These are phyloP conservation scores for Brasilioporus rufonigricans DNA, from an alignment of 768 basidiomycete genomes.

Conservation along the genomic window DNA sequence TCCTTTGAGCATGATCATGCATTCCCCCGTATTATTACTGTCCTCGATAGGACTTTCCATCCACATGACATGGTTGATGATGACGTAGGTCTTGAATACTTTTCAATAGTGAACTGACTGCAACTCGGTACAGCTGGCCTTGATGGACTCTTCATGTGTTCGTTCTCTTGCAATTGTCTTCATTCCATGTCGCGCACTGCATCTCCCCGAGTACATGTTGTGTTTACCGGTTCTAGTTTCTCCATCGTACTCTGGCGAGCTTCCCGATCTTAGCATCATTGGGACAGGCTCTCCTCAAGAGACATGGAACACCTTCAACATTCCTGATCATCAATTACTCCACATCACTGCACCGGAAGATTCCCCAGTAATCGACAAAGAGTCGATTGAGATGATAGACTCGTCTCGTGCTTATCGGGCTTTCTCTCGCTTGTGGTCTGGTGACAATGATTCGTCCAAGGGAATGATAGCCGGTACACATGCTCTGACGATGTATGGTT, in stretches of 20 bases:
- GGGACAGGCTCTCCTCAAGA: slow-evolving; percentile 29
- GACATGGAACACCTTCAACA: slow-evolving; percentile 43
- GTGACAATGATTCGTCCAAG: slow-evolving; percentile 34
- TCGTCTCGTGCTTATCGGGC: slow-evolving; percentile 42
- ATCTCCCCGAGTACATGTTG: slow-evolving; percentile 38
- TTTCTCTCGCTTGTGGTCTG: slow-evolving; percentile 43
- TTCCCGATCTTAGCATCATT: slow-evolving; percentile 29
- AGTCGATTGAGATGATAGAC: slow-evolving; percentile 43
- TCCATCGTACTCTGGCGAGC: slow-evolving; percentile 17
- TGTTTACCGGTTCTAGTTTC: slow-evolving; percentile 59
- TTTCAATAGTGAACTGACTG: slow-evolving; percentile 26
- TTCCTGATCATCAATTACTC: slow-evolving; percentile 42
- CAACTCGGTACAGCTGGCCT: slow-evolving; percentile 38
- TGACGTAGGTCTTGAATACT: slow-evolving; percentile 29
- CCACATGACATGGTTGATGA: slow-evolving; percentile 12
- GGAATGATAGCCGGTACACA: slow-evolving; percentile 48
- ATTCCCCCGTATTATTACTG: slow-evolving; percentile 34
- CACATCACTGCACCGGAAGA: slow-evolving; percentile 34
- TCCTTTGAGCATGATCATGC: slow-evolving; percentile 24
- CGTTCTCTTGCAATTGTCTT: slow-evolving; percentile 70
- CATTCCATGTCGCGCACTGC: slow-evolving; percentile 48
- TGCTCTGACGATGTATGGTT: slow-evolving; percentile 63
- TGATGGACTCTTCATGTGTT: slow-evolving; percentile 36
- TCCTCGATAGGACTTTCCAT: slow-evolving; percentile 37
- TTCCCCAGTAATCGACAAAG: slow-evolving; percentile 45